A percentile compares a stretch with the other conserved stretches of the same genome.
Conservation (phyloP, 1,284 basidiomycete species). For the Ceratobasidium papillatum region DNA sequence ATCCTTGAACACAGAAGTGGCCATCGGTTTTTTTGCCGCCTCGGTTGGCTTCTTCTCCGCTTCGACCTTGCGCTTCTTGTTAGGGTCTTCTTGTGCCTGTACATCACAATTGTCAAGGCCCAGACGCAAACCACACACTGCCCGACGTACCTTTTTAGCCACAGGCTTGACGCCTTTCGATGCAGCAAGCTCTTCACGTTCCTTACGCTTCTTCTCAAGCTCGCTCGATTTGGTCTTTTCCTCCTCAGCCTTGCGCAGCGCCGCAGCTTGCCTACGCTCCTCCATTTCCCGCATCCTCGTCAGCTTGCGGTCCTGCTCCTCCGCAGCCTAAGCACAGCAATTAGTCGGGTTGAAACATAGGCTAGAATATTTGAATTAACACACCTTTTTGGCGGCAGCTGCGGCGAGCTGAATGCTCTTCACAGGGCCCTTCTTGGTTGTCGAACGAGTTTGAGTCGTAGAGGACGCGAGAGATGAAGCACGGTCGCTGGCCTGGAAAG, state of each 20-base stretch:
- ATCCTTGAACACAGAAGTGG: slow-evolving; percentile 49
- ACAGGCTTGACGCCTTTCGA: slow-evolving; percentile 62
- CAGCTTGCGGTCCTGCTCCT: slow-evolving; percentile 81
- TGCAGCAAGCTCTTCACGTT: slow-evolving; percentile 77
- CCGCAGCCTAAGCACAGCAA: slow-evolving; percentile 72
- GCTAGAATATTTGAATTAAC: slow-evolving; percentile 42
- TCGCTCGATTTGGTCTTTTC: slow-evolving; percentile 70
- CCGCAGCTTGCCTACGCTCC: slow-evolving; percentile 70
- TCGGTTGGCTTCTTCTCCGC: slow-evolving; percentile 66
- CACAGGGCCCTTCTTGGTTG: slow-evolving; percentile 57
- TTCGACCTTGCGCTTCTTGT: slow-evolving; percentile 72
- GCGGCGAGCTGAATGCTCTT: slow-evolving; percentile 87
- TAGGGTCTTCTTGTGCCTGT: slow-evolving; percentile 65
- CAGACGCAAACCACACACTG: neutral
- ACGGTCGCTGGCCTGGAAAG: slow-evolving; percentile 9
- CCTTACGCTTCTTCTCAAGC: slow-evolving; percentile 73
- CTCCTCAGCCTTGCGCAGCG: slow-evolving; percentile 80
- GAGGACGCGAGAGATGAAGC: slow-evolving; percentile 34
- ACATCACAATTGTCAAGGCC: neutral
- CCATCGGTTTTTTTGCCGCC: slow-evolving; percentile 63
- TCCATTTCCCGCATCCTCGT: slow-evolving; percentile 81
- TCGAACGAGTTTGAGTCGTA: slow-evolving; percentile 44
- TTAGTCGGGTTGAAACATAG: slow-evolving; percentile 1
- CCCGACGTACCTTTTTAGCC: slow-evolving; percentile 40
- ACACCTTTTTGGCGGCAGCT: slow-evolving; percentile 83